Evolutionary conservation across 2,329 filamentous ascomycete species (phyloP).

Genomic region (Pseudogymnoascus sp.): DNA sequence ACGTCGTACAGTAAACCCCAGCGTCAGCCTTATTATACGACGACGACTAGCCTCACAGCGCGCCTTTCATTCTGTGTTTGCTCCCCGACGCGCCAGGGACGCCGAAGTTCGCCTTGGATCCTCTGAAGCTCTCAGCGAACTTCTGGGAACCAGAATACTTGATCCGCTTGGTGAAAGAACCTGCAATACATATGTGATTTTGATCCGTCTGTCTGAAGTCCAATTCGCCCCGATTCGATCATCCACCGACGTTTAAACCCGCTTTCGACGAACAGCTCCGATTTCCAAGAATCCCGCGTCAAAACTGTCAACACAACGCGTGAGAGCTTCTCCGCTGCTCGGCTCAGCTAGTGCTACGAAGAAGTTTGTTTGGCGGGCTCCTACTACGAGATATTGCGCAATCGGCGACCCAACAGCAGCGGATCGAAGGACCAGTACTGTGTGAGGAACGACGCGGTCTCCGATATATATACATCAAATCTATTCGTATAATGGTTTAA

Average conservation of each 20-base stretch:
- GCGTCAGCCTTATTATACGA: not conserved
- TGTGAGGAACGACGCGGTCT: not conserved
- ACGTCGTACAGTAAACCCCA: not conserved
- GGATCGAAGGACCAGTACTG: not conserved
- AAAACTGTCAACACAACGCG: not conserved
- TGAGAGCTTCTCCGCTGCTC: not conserved
- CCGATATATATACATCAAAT: not conserved
- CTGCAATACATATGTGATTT: not conserved
- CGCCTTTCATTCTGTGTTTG: not conserved
- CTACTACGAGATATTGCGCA: not conserved
- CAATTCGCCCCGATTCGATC: not conserved
- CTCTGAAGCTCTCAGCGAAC: not conserved
- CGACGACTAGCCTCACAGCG: not conserved
- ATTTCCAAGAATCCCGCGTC: not conserved
- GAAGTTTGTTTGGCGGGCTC: not conserved
- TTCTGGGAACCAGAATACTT: not conserved
- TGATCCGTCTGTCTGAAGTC: not conserved
- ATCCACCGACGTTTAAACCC: not conserved
- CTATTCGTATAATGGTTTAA: not conserved
- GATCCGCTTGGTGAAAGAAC: not conserved
- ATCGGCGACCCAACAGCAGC: not conserved
- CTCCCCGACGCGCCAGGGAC: not conserved
- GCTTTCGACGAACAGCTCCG: not conserved
- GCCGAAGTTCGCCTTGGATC: not conserved
- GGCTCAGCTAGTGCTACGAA: not conserved